phyloP scores from a whole-genome alignment of 140 eudicot species.

The Erigeron philadelphicus region DNA sequence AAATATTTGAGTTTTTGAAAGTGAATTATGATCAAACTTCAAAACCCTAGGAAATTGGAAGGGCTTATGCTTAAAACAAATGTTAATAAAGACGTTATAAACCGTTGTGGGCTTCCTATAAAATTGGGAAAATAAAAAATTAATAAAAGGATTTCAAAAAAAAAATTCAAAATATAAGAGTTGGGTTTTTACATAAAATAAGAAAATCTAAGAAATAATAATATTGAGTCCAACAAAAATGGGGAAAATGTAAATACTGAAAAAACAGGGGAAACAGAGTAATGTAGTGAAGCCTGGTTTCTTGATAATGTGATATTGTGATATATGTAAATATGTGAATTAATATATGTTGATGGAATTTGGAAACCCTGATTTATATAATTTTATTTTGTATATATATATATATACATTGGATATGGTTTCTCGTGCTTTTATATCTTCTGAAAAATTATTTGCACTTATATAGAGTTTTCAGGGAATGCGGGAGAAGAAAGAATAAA shows the following conservation, averaged over 20 bases:
- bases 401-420: too few species aligned
- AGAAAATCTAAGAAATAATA: not conserved
- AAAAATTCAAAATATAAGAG: not conserved
- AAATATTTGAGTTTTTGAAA: conserved; percentile 4
- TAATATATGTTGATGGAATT: too few species aligned
- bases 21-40: not conserved
- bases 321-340: not conserved
- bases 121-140: conserved; percentile 13
- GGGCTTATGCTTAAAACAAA: not conserved
- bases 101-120: conserved; percentile 11
- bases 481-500: too few species aligned
- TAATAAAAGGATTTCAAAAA: conserved; percentile 3
- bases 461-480: too few species aligned
- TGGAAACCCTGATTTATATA: too few species aligned
- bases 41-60: conserved; percentile 19
- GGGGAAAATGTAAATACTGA: not conserved
- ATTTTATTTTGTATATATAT: too few species aligned
- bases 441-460: too few species aligned
- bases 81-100: conserved; percentile 5
- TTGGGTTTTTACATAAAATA: not conserved
- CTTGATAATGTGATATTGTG: not conserved
- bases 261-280: conserved; percentile 21
- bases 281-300: not conserved
- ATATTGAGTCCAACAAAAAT: not conserved
- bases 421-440: too few species aligned